Base-by-base conservation (phyloP, 768 basidiomycete species). In the Epithele typhae region DNA sequence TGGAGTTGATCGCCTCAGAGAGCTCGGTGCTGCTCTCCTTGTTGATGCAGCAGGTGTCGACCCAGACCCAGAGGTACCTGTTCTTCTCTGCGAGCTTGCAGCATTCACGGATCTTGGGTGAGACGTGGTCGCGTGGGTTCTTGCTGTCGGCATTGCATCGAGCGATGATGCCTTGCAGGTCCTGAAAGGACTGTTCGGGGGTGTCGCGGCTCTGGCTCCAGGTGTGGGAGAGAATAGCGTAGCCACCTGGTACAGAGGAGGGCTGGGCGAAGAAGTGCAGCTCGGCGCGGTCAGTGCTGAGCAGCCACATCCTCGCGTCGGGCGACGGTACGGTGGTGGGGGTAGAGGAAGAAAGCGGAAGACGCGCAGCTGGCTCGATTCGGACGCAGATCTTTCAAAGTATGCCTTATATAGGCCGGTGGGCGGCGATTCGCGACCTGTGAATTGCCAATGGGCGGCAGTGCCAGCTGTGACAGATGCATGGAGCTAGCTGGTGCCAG, bases 11-110 rank as follows among this genome's bases (percentile, higher is more conserved):
- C 12, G 45, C 45, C 30, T 46, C 45, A 10, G 37, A 38, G 12
- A 46, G 45, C 19, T 46, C 45, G 6, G 45, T 35, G n/a, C 45
- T 46, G 37, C 45, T 46, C 17, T 37, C 18, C 37, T 46, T 46
- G 45, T 46, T 36, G 40, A 40, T 46, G 27, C 45, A 46, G 27
- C 37, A 39, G 1, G 45, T 25, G n/a, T 46, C 45, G 17, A 34
- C 23, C 45, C 45, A 46, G 17, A 40, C 25, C 14, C 37, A 37
- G 3, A 4, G 5, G 27, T 37, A 45, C 9, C 43, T 35, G 8
- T 37, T 11, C 4, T 19, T 7, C 19, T 37, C 37, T 4, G 37
- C 37, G 37, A 37, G 17, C 17, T 18, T 11, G 37, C 37, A 37
- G 8, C 37, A 37, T 6, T 21, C 17, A 8, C 37, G n/a, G 8